Base-by-base conservation (phyloP, 1,284 basidiomycete species). In the Puccinia hordei region DNA sequence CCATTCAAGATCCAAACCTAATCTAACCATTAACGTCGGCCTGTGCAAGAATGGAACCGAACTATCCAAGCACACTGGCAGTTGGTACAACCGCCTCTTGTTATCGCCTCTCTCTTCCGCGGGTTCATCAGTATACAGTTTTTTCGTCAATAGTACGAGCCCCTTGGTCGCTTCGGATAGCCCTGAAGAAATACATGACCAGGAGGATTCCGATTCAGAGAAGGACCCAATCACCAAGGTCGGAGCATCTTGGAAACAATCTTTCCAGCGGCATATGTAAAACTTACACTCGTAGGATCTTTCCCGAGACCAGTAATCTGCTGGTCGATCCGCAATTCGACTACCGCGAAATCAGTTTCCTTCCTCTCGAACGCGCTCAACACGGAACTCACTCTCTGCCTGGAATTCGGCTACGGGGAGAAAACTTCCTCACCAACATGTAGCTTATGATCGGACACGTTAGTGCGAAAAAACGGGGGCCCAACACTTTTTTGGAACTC, bases 71-170 rank as follows among this genome's bases (percentile, higher is more conserved):
- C 51, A 17, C 27, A n/a, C 44, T 6, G 27, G 55, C 38, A 71
- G 35, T n/a, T 78, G 76, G 76, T 78, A 71, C 55, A 78, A 49
- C 33, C 76, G 76, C 27, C 68, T 78, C 10, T 46, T 78, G 22
- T 15, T 78, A 22, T 78, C 76, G 15, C 76, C 76, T 22, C 33
- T 78, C 10, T 71, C 66, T n/a, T 78, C 76, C n/a, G 76, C 76
- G 5, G 68, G 76, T 15, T 78, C 63, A 44, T 78, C 76, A 27
- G 66, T 78, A 19, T 78, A 57, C 10, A 78, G 76, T 30, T 78
- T 78, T 24, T n/a, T 78, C 33, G 19, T 65, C 41, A 75, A 51
- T 24, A 19, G 35, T 33, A 4, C 53, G 1, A 73, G 72, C 41
- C 38, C 72, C 22, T 73, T 33, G 24, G 33, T 33, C 33, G 15